Base-by-base conservation (phyloP, 2,329 filamentous ascomycete genomes). In the Pezicula neosporulosa region DNA sequence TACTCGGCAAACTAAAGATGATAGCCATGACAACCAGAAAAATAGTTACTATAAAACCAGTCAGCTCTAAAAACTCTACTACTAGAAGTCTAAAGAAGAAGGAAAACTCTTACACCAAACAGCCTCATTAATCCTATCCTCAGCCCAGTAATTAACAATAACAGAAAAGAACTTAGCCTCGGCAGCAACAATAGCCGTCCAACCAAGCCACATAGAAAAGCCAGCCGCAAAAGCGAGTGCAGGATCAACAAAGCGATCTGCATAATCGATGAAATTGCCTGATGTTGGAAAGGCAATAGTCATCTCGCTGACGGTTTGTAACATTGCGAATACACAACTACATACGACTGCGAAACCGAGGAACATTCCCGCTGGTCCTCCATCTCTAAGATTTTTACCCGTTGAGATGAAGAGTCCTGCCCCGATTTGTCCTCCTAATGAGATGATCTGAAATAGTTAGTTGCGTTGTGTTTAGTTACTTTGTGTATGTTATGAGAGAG, bases 321-420 rank as follows among this genome's bases (percentile, higher is more conserved):
- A 73, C 30, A 77, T 73, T 45, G 72, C 74, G 58, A 69, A 76
- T 12, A 78, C 66, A 49, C 75, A 75, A 58, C 75, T 68, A 3
- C 73, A 74, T 2, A 72, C 76, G 52, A 72, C 63, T 16, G 68
- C 58, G 51, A 74, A 75, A 13, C 67, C 70, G 4, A 75, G 60
- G 48, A 74, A 69, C 1, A 57, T 65, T 13, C 70, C 72, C 2
- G 73, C 55, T 6, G 72, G 71, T 0, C 72, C 72, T 0, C 71
- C 70, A 6, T 73, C 63, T 6, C 69, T 70, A 3, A 75, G 57
- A 5, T 70, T 70, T 47, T 74, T 71, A 4, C 72, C 72, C 50
- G 68, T 74, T 28, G 71, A 72, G 42, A 75, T 65, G 55, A 75
- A 75, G 12, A 76, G 66, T 1, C 73, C 72, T 1, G 72, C 74